Conservation (phyloP, 352 stramenopile genomes). For the Globisporangium nagaii region DNA sequence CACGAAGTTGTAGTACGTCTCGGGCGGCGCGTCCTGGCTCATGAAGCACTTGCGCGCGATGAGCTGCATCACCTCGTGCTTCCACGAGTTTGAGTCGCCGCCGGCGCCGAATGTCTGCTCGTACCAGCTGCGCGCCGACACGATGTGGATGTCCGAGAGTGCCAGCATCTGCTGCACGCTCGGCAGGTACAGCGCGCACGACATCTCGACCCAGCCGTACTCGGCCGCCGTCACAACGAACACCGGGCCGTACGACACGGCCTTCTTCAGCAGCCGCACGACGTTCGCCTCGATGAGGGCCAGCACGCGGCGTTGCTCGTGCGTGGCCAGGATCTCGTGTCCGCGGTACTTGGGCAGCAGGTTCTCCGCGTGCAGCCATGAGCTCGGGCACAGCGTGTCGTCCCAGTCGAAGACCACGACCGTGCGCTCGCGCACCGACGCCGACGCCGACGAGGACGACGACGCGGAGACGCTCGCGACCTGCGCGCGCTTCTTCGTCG, state of each 20-base stretch:
- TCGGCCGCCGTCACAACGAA: constrained; percentile 85
- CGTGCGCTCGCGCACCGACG: constrained; percentile 61
- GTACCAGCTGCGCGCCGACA: constrained; percentile 82
- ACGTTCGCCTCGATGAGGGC: constrained; percentile 58
- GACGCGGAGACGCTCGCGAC: too few species aligned
- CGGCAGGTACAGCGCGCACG: constrained; percentile 70
- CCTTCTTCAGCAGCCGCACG: constrained; percentile 58
- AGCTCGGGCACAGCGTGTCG: constrained; percentile 84
- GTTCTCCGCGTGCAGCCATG: constrained; percentile 77
- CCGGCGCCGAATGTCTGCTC: constrained; percentile 75
- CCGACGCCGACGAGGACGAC: too few species aligned
- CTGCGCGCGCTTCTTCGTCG: constrained; percentile 21
- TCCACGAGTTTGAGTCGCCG: constrained; percentile 78
- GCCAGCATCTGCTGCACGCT: constrained; percentile 55
- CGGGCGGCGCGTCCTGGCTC: constrained; percentile 7
- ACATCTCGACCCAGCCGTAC: constrained; percentile 82
- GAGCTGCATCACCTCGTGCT: constrained; percentile 84
- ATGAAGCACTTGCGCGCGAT: constrained; percentile 83
- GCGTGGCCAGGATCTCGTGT: constrained; percentile 54
- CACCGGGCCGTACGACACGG: constrained; percentile 70
- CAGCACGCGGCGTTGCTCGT: constrained; percentile 53
- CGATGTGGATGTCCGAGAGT: constrained; percentile 80
- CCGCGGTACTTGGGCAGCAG: constrained; percentile 76
- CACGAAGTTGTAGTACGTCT: constrained; percentile 74
- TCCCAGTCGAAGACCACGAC: constrained; percentile 88